Conservation (phyloP, 371 early-diverging fungal species). For the Rhizopus delemar region DNA sequence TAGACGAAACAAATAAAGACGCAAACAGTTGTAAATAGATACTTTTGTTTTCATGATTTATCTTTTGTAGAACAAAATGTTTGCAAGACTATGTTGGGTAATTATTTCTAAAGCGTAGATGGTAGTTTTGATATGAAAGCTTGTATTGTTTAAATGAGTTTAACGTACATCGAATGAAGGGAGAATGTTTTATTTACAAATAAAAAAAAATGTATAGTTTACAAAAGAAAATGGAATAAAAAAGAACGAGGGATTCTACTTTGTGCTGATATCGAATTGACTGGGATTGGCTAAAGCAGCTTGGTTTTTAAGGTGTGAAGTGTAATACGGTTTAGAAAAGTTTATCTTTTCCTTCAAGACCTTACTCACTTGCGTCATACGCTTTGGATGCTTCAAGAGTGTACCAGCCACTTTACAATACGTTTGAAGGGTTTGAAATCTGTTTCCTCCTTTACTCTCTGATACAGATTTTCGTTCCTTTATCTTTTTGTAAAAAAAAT, state of each 20-base stretch:
- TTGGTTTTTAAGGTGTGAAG: too few species aligned
- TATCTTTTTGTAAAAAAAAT: neutral
- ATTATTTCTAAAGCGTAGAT: too few species aligned
- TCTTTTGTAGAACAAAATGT: neutral
- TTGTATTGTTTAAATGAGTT: too few species aligned
- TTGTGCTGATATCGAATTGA: too few species aligned
- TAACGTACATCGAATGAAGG: too few species aligned
- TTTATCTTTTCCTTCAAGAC: slow-evolving; percentile 16
- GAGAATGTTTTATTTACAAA: too few species aligned
- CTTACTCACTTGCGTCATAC: slow-evolving; percentile 17
- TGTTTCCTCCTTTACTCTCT: neutral
- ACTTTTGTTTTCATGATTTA: neutral
- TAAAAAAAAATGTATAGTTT: too few species aligned
- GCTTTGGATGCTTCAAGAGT: slow-evolving; percentile 21
- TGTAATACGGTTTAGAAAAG: neutral
- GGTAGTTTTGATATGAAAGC: too few species aligned
- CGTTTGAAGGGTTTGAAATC: slow-evolving; percentile 10
- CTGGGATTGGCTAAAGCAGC: too few species aligned
- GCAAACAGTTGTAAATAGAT: neutral
- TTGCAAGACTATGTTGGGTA: too few species aligned
- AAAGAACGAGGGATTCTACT: too few species aligned
- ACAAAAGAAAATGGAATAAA: too few species aligned
- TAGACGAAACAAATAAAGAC: neutral
- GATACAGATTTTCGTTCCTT: slow-evolving; percentile 1
- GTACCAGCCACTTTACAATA: slow-evolving; percentile 27